Evolutionary conservation across 2,329 filamentous ascomycete species (phyloP).

Genomic region (Curvularia lunata): DNA sequence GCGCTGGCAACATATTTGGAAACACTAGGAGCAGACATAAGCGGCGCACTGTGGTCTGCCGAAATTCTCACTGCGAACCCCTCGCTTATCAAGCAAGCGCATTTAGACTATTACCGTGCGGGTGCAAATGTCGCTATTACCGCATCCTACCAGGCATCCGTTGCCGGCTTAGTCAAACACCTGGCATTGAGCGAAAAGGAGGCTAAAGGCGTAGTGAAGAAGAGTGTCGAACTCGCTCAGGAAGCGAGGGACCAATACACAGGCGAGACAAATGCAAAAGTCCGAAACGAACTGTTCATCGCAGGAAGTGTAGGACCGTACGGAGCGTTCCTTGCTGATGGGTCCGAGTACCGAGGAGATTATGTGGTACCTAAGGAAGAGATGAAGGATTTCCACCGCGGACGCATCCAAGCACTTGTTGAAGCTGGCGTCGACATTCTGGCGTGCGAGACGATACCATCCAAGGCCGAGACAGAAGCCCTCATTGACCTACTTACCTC

Average conservation of each 20-base stretch:
- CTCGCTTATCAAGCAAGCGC: constrained; percentile 51
- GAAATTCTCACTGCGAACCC: constrained; percentile 51
- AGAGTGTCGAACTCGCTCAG: constrained; percentile 52
- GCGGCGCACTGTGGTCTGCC: constrained; percentile 55
- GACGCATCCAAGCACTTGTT: constrained; percentile 51
- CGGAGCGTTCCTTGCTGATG: constrained; percentile 56
- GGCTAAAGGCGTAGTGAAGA: constrained; percentile 47
- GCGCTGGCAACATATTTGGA: constrained; percentile 58
- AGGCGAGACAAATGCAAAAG: constrained; percentile 4
- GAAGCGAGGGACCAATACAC: constrained; percentile 47
- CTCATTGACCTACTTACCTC: constrained; percentile 48
- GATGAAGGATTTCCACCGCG: constrained; percentile 53
- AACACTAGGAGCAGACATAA: constrained; percentile 52
- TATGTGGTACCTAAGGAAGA: constrained; percentile 43
- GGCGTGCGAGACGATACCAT: constrained; percentile 56
- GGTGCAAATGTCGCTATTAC: constrained; percentile 58
- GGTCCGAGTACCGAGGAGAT: constrained; percentile 55
- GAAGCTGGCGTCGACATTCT: constrained; percentile 53
- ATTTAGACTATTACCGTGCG: constrained; percentile 53
- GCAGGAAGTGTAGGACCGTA: constrained; percentile 58
- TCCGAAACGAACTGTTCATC: constrained; percentile 38
- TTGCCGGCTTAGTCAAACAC: constrained; percentile 50
- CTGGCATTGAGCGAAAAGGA: constrained; percentile 42
- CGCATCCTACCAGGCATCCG: constrained; percentile 56
- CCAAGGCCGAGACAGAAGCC: constrained; percentile 48